Base-by-base conservation (phyloP, 2,329 filamentous ascomycete genomes). In the Lojkania enalia region DNA sequence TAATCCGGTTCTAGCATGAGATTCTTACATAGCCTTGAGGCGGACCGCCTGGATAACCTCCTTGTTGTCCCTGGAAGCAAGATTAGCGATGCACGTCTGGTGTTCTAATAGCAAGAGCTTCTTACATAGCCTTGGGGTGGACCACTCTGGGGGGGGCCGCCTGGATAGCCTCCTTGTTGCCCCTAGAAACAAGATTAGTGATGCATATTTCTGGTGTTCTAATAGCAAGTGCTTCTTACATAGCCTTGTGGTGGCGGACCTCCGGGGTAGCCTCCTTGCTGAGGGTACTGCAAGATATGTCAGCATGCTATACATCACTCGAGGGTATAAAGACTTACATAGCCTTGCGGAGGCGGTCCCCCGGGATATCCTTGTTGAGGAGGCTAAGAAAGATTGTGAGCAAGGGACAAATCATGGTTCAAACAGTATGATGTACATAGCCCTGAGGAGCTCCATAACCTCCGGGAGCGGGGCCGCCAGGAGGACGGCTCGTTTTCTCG, bases 401-500 rank as follows among this genome's bases (percentile, higher is more conserved):
- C 64, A 14, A 57, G 62, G 33, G 63, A 55, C 14, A 20, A 30
- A 3, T 19, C 30, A 5, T 29, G 15, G 25, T n/a, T n/a, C n/a
- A 9, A n/a, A 27, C 25, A 7, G 7, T 27, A n/a, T 27, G 25
- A n/a, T 27, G 25, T 13, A 23, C 35, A 33, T 39, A 39, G 12
- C 38, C 31, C 30, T 44, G 45, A 5, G 13, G 38, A 40, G 57
- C 51, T 16, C 48, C 54, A 21, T 49, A 48, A 35, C 38, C 43
- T 9, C 35, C 32, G 27, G 47, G 54, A 40, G 19, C 44, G 60
- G 29, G 39, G 14, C 20, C 20, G 4, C 50, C 58, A n/a, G 53
- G 42, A 18, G 66, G 65, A 18, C 66, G 66, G 50, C 71, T 71
- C 4, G 67, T 64, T 64, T 82, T 81, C 66, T 86, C 83, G 52